A percentile compares a stretch with the other conserved stretches of the same genome.
Conservation (phyloP, 75 land plant species). For the Cupressus sempervirens region DNA sequence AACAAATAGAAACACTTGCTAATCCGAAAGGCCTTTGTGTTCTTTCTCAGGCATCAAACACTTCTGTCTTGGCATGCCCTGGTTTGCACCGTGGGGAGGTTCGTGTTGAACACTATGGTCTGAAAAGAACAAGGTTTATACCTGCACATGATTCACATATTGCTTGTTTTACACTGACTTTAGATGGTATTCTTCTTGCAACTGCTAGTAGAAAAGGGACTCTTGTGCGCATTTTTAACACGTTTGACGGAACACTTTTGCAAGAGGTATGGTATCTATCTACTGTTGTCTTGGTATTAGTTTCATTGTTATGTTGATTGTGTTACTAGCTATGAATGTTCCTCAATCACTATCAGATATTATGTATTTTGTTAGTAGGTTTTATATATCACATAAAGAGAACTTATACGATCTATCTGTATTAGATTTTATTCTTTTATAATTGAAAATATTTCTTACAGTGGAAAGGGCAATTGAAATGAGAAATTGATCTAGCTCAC, state of each 20-base stretch:
- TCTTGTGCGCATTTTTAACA: slow-evolving; percentile 65
- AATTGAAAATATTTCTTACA: background rate
- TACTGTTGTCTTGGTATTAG: background rate
- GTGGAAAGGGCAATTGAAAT: background rate
- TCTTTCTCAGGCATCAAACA: slow-evolving; percentile 55
- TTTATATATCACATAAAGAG: background rate
- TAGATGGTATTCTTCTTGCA: slow-evolving; percentile 83
- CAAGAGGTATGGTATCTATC: slow-evolving; percentile 62
- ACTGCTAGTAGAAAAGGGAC: slow-evolving; percentile 61
- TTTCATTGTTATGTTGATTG: background rate
- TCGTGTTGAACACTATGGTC: slow-evolving; percentile 70
- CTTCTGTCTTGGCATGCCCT: slow-evolving; percentile 83
- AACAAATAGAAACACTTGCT: slow-evolving; percentile 82
- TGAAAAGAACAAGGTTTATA: slow-evolving; percentile 67
- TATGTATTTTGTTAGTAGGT: background rate
- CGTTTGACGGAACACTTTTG: slow-evolving; percentile 79
- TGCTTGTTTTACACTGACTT: slow-evolving; percentile 63
- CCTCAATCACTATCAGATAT: background rate
- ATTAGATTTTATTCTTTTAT: background rate
- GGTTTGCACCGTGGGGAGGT: slow-evolving; percentile 80
- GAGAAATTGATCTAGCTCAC: background rate
- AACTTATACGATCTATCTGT: background rate
- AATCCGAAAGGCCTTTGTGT: slow-evolving; percentile 86
- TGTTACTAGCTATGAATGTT: background rate
- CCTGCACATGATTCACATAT: slow-evolving; percentile 73